These are phyloP conservation scores for Boletus fagicola DNA, from an alignment of 768 basidiomycete genomes.

Conservation along the genomic window DNA sequence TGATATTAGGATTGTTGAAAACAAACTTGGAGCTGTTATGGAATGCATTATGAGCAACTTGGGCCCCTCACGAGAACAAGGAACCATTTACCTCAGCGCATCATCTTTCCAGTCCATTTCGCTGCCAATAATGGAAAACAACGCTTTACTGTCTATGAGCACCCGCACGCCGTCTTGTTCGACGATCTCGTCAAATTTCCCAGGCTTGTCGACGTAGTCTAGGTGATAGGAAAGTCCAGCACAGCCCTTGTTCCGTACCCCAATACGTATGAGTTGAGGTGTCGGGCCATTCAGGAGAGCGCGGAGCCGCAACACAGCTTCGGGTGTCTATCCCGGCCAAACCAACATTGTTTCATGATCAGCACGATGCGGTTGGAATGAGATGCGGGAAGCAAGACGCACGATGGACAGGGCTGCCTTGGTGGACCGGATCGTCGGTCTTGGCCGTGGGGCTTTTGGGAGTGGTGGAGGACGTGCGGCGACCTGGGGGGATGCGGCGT, in stretches of 20 bases:
- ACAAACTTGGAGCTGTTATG: conserved; percentile 67
- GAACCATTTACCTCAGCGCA: conserved; percentile 59
- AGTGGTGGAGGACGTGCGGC: conserved; percentile 69
- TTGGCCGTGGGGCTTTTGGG: conserved; percentile 60
- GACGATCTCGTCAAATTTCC: conserved; percentile 93
- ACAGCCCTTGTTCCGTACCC: conserved; percentile 96
- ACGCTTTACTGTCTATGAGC: conserved; percentile 92
- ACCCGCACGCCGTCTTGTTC: conserved; percentile 94
- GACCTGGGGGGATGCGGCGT: conserved; percentile 68
- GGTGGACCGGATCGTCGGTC: conserved; percentile 64
- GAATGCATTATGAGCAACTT: conserved; percentile 3
- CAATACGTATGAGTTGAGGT: conserved; percentile 91
- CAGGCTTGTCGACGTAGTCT: conserved; percentile 90
- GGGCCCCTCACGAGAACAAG: background rate
- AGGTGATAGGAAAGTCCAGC: conserved; percentile 84
- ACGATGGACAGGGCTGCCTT: conserved; percentile 82
- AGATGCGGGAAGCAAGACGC: conserved; percentile 19
- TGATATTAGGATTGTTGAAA: conserved; percentile 90
- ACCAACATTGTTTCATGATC: background rate
- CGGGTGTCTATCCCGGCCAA: conserved; percentile 57
- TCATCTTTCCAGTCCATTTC: conserved; percentile 99
- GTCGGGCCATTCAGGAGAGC: conserved; percentile 77
- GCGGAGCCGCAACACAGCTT: conserved; percentile 69
- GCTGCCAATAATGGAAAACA: conserved; percentile 97
- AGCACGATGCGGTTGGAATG: background rate